These are phyloP conservation scores for Poronia punctata DNA, from an alignment of 495 filamentous ascomycete species.

Conservation along the genomic window DNA sequence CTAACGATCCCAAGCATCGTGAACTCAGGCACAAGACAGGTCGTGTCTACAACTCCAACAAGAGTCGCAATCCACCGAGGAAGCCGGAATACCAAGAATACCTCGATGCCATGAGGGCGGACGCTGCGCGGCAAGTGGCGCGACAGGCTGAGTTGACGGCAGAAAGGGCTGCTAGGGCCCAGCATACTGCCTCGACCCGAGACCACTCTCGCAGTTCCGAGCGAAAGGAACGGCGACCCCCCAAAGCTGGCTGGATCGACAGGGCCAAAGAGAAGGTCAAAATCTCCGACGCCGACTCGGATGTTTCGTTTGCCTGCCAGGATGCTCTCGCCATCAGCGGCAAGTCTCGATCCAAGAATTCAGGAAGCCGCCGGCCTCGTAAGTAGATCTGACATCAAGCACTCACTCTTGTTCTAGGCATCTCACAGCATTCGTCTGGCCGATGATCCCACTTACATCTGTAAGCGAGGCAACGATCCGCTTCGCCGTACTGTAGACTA, in stretches of 20 bases:
- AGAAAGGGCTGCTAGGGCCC: too few species aligned
- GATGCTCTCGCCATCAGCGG: slow-evolving; percentile 2
- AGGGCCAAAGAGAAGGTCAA: background rate
- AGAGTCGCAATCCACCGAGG: too few species aligned
- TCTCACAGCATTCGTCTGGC: too few species aligned
- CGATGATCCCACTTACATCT: too few species aligned
- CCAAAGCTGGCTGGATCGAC: background rate
- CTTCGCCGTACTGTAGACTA: too few species aligned
- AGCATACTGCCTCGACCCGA: too few species aligned
- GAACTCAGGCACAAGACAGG: slow-evolving; percentile 7
- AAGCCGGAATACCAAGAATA: slow-evolving; percentile 12
- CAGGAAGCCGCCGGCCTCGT: background rate
- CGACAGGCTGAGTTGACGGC: too few species aligned
- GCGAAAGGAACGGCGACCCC: too few species aligned
- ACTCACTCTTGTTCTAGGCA: background rate
- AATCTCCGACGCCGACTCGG: background rate
- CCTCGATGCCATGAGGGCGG: slow-evolving; percentile 8
- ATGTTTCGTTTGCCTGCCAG: slow-evolving; percentile 7
- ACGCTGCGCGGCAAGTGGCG: too few species aligned
- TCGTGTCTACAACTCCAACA: background rate
- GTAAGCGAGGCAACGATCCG: too few species aligned
- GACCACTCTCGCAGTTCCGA: too few species aligned
- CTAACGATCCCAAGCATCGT: too few species aligned
- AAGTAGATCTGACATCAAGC: background rate
- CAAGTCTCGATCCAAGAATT: background rate